Evolutionary conservation across 345 rosid species (phyloP), one percentile per base, ranked within the genome.

Genomic region (Viola odorata): DNA sequence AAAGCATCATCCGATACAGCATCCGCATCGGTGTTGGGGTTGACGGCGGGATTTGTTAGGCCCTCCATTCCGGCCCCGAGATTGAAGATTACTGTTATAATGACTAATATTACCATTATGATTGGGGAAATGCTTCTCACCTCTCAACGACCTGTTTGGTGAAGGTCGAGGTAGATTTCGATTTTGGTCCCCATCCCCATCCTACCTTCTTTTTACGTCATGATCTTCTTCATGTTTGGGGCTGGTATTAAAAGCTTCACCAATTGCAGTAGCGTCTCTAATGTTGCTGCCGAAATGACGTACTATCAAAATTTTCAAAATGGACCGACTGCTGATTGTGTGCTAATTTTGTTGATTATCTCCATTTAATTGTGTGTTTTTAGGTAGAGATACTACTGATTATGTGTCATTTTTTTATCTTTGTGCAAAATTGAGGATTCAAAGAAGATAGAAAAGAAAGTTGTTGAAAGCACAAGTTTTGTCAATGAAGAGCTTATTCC

Each of bases 141-240:
- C 60, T 48, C 72, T 60, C 11, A 68, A 48, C 16, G 61, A 66
- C 36, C 72, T 61, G 44, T 62, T 62, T 39, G 72, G 72, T 37
- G 61, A 32, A 38, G 72, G 72, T 0, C 61, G 42, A 38, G 66
- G 72, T 1, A 56, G 62, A 32, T n/a, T 41, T 41, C 55, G 51
- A 11, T 11, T 54, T 37, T n/a, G 8, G 12, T n/a, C n/a, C n/a
- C 10, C 50, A 45, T 3, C 50, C 12, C 12, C 12, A 45, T 3
- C 10, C 4, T 11, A n/a, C 12, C 3, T 3, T 17, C 14, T 6
- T 5, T 9, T 7, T 23, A 55, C 55, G 8, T 47, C 14, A 41
- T 51, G 23, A 12, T 37, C 12, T 36, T 44, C 53, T 45, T 52
- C 58, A 11, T 51, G 14, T 11, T 47, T 49, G 50, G 51, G 40